Conservation (phyloP, 768 basidiomycete species). For the Phylloporus sp. region DNA sequence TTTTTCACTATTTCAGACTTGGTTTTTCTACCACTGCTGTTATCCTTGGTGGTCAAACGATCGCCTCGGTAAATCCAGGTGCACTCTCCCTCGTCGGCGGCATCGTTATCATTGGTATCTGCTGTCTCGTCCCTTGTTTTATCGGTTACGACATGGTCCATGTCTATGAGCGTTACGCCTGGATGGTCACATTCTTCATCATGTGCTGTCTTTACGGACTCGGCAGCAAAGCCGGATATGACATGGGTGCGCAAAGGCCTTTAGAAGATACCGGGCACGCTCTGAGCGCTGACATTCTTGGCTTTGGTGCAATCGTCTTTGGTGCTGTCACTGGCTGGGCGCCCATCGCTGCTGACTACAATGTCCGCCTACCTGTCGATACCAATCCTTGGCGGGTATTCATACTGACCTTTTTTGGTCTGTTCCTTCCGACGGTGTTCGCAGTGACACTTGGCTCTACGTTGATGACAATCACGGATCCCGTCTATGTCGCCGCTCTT, state of each 20-base stretch:
- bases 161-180: slow-evolving; percentile 51
- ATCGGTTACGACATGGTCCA: slow-evolving; percentile 45
- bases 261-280: slow-evolving; percentile 40
- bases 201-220: slow-evolving; percentile 50
- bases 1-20: slow-evolving; percentile 34
- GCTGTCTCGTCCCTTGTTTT: slow-evolving; percentile 42
- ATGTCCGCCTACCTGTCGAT: slow-evolving; percentile 43
- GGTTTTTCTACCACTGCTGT: slow-evolving; percentile 47
- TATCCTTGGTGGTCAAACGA: slow-evolving; percentile 50
- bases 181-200: slow-evolving; percentile 44
- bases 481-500: slow-evolving; percentile 38
- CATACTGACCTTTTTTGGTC: slow-evolving; percentile 44
- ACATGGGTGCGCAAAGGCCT: slow-evolving; percentile 38
- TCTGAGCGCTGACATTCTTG: slow-evolving; percentile 43
- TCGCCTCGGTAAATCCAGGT: slow-evolving; percentile 41
- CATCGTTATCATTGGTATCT: slow-evolving; percentile 42
- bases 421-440: slow-evolving; percentile 45
- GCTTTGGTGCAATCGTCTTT: slow-evolving; percentile 50
- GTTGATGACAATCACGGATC: slow-evolving; percentile 39
- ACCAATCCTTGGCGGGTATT: slow-evolving; percentile 42
- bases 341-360: slow-evolving; percentile 51
- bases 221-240: slow-evolving; percentile 42
- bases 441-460: slow-evolving; percentile 33
- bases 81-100: slow-evolving; percentile 45
- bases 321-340: slow-evolving; percentile 47